phyloP scores from a whole-genome alignment of 78 protist genomes.

The Trichosphaerium sp. region DNA sequence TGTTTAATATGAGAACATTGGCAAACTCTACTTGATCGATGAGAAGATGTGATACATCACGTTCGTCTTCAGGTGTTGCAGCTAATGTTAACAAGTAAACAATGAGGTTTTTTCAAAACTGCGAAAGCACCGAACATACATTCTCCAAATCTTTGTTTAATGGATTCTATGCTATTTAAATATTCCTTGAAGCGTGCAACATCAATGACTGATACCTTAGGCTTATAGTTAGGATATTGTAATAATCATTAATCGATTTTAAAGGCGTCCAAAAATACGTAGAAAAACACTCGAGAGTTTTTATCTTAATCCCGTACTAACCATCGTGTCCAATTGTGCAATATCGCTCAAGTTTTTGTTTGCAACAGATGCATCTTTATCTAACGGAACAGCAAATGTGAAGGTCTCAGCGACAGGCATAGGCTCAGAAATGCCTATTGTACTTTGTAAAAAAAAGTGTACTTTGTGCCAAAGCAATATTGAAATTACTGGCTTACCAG shows the following conservation, averaged over 20 bases:
- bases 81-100: conserved; percentile 32
- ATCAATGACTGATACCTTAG: conserved; percentile 43
- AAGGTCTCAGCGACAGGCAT: conserved; percentile 83
- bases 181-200: conserved; percentile 13
- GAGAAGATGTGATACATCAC: conserved; percentile 55
- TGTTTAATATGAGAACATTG: conserved; percentile 77
- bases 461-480: too few relatives aligned
- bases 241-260: conserved; percentile 20
- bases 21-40: conserved; percentile 85
- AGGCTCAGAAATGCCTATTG: conserved; percentile 83
- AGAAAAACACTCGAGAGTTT: too few relatives aligned
- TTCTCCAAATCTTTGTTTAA: conserved; percentile 5
- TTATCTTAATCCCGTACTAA: neutral
- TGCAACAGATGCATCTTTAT: too few relatives aligned
- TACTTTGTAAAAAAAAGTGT: too few relatives aligned
- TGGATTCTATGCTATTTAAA: neutral
- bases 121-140: neutral
- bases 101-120: conserved; percentile 9
- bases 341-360: neutral
- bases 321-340: conserved; percentile 4
- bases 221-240: neutral
- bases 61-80: conserved; percentile 19
- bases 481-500: too few relatives aligned
- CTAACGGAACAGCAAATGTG: conserved; percentile 13
- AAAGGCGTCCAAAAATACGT: too few relatives aligned